Evolutionary conservation across 768 basidiomycete species (phyloP), one percentile per base, ranked within the genome.

Genomic region (Strobilomyces dryophilus): DNA sequence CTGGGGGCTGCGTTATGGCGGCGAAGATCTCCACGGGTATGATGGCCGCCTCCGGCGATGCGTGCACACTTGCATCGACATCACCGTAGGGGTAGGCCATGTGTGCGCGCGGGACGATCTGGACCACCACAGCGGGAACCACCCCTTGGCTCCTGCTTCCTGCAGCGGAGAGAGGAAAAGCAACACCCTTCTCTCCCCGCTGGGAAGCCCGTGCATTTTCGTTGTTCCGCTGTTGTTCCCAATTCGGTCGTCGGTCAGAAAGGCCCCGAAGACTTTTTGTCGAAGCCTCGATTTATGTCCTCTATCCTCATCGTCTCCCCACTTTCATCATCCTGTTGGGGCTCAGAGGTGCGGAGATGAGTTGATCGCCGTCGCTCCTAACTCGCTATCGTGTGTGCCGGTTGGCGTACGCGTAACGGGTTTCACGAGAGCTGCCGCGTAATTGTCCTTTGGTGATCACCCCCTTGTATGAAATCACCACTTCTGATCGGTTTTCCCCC

Each of bases 301-400:
- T 43, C 49, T 31, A 21, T 40, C 32, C 20, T 15, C 26, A 48
- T 49, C 45, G 37, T 49, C 47, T 45, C 42, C 3, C 31, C 57
- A 51, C 51, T 37, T 53, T 45, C 41, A 55, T 45, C 45, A 52
- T 53, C 52, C 57, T 66, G 57, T 60, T 60, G 21, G 57, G 17
- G 51, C 26, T 39, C 21, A 49, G 44, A n/a, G 27, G 39, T 14
- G 48, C 63, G 66, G 66, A 67, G 49, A 67, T 66, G 66, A 63
- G 50, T 12, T 58, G 65, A 63, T 66, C 55, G 57, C 66, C 65
- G 63, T 60, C 37, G 15, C 63, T 56, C 65, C 65, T 67, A 56
- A 58, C 34, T 5, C 35, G 2, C 11, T 11, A 53, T 53, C 57
- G 54, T 65, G 52, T 61, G 60, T 45, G 29, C 6, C 32, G 2